Base-by-base conservation (phyloP, 2,329 filamentous ascomycete genomes). In the Kalmusia sp. region DNA sequence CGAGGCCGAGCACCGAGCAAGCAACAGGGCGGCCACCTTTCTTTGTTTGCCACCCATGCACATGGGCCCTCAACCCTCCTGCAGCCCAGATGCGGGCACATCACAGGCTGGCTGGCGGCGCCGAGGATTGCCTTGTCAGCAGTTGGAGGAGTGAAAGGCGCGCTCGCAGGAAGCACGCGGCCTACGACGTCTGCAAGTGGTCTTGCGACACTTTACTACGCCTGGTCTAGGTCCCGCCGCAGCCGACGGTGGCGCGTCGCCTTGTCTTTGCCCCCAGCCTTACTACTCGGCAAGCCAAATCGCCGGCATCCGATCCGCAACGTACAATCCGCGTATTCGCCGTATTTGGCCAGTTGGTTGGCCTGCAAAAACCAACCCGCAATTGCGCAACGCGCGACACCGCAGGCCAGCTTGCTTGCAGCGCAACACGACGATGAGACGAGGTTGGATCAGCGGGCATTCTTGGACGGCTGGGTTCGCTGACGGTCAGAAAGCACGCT, bases 261-360 rank as follows among this genome's bases (percentile, higher is more conserved):
- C 4, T 19, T 19, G 34, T 12, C 9, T 37, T 6, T 6, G 5
- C 4, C 8, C 9, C 17, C 15, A 15, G 33, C 35, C 35, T 22
- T 9, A 19, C 9, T 46, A 27, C 11, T 15, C 28, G 19, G 43
- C 19, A 31, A 25, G 30, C 39, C 39, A 31, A 24, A 15, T 21
- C 30, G 43, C 43, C 43, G 43, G 30, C 17, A 17, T 35, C 43
- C 43, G 43, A 33, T n/a, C n/a, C n/a, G n/a, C n/a, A n/a, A n/a
- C n/a, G n/a, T n/a, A n/a, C n/a, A n/a, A n/a, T n/a, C n/a, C n/a
- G 40, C 15, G 12, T 6, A 19, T 6, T 21, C 12, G 9, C 17
- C 40, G 28, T 19, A 44, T 44, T 14, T 4, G 40, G 9, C 40
- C 11, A 22, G 15, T 44, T 24, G 39, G 15, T n/a, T n/a, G n/a